Base-by-base conservation (phyloP, 164 flowering plant species). In the Kingdonia uniflora region DNA sequence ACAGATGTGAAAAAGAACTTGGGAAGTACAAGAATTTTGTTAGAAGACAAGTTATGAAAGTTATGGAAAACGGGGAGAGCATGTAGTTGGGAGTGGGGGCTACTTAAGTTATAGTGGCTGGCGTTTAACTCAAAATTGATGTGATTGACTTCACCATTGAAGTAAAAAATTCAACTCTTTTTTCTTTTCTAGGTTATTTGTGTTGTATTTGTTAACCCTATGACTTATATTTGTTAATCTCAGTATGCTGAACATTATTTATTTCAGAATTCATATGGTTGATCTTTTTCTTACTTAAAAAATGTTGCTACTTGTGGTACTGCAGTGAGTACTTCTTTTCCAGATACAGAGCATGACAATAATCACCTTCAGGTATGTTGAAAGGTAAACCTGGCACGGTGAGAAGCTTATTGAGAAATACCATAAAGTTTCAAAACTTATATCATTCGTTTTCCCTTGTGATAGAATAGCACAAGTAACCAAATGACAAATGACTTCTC, bases 381-480 rank as follows among this genome's bases (percentile, higher is more conserved):
- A 14, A 44, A 29, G 22, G 22, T 33, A 12, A 21, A 58, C 14
- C 19, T 42, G 46, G 7, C 46, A 22, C 42, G 8, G 35, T 29
- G 35, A n/a, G n/a, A n/a, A n/a, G 35, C 35, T 29, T 29, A 29
- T 29, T 29, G 8, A 3, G 8, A 29, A 29, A 8, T 8, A 29
- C 35, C 6, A 3, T 29, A 29, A 8, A 29, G 8, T 4, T 29
- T 29, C 8, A 29, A 3, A 3, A 29, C 8, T 29, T 8, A 29
- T 29, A 29, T 3, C 8, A 29, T 29, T 29, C 35, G 8, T 3
- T 17, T 26, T 20, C 51, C 11, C 21, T 19, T 54, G 35, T 54
- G 54, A 54, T 68, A 81, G 84, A 72, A 59, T 71, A 63, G 65
- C 70, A 65, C 67, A 50, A 50, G 51, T 11, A 66, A 68, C 33